Evolutionary conservation across 805 yeast genomes (phyloP).

Genomic region (Saturnispora diversa): DNA sequence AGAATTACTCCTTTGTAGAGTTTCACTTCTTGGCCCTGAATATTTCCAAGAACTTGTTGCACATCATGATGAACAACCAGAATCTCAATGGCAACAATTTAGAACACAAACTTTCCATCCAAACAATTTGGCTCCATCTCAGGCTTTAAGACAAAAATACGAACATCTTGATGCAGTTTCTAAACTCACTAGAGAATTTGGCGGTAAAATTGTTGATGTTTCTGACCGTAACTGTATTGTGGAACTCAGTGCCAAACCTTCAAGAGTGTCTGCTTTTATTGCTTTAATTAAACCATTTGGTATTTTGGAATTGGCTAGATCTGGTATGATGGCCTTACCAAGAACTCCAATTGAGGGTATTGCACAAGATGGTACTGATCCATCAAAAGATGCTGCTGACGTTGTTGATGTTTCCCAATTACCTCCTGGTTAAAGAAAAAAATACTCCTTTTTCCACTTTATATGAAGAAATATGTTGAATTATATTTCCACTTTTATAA

Average conservation of each 20-base stretch:
- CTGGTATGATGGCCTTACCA: conserved; percentile 98
- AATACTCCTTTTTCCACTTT: too few species aligned
- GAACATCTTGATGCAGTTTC: conserved; percentile 79
- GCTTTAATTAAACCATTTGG: conserved; percentile 93
- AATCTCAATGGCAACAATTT: conserved; percentile 36
- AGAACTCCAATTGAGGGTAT: conserved; percentile 75
- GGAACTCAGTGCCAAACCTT: conserved; percentile 90
- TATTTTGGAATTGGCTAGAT: conserved; percentile 88
- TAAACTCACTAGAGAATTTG: conserved; percentile 74
- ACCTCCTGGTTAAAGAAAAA: conserved; percentile 80
- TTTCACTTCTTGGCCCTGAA: conserved; percentile 94
- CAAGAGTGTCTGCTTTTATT: conserved; percentile 78
- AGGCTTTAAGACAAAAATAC: conserved; percentile 90
- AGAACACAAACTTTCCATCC: conserved; percentile 64
- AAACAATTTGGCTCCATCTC: conserved; percentile 78
- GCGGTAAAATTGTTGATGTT: conserved; percentile 88
- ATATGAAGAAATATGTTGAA: too few species aligned
- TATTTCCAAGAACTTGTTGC: conserved; percentile 91
- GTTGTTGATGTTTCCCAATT: conserved; percentile 81
- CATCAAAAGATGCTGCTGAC: conserved; percentile 49
- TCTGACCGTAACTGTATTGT: conserved; percentile 90
- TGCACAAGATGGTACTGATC: conserved; percentile 40
- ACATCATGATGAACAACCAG: conserved; percentile 56
- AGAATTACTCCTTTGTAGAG: conserved; percentile 85
- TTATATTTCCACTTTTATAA: too few species aligned